These are phyloP conservation scores for Xylariaceae sp. DNA, from an alignment of 2,329 filamentous ascomycete species.

Conservation along the genomic window DNA sequence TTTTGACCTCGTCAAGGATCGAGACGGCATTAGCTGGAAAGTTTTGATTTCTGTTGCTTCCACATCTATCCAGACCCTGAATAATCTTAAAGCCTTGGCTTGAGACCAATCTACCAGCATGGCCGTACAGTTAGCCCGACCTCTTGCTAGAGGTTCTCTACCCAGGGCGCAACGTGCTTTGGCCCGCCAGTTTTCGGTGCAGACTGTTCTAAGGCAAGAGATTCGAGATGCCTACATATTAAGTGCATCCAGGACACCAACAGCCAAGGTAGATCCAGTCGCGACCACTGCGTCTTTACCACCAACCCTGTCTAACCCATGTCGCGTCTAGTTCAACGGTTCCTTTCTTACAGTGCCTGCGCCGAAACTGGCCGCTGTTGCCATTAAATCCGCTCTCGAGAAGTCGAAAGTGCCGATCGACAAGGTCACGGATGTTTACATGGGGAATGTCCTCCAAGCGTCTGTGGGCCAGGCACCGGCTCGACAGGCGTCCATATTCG, in stretches of 20 bases:
- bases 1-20: no score
- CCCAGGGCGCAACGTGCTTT: slow-evolving; percentile 20
- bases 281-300: no score
- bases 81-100: no score
- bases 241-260: slow-evolving; percentile 83
- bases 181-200: slow-evolving; percentile 43
- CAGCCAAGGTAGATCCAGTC: slow-evolving; percentile 72
- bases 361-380: slow-evolving; percentile 80
- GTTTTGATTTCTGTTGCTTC: no score
- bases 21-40: no score
- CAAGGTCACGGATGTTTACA: slow-evolving; percentile 88
- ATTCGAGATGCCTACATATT: slow-evolving; percentile 91
- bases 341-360: slow-evolving; percentile 77
- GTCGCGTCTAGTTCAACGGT: slow-evolving; percentile 73
- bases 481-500: slow-evolving; percentile 83
- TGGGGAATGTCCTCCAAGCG: slow-evolving; percentile 90
- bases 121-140: slow-evolving; percentile 22
- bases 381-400: slow-evolving; percentile 84
- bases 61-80: no score
- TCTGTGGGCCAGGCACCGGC: slow-evolving; percentile 85
- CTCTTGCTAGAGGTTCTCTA: slow-evolving; percentile 20
- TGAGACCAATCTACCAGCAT: slow-evolving; percentile 19
- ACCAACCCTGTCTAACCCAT: no score
- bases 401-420: slow-evolving; percentile 78
- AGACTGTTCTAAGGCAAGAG: slow-evolving; percentile 50